Percentiles rank a stretch among this genome's conserved stretches.
These are phyloP conservation scores for Neurospora discreta DNA, from an alignment of 495 filamentous ascomycete genomes.

Conservation along the genomic window DNA sequence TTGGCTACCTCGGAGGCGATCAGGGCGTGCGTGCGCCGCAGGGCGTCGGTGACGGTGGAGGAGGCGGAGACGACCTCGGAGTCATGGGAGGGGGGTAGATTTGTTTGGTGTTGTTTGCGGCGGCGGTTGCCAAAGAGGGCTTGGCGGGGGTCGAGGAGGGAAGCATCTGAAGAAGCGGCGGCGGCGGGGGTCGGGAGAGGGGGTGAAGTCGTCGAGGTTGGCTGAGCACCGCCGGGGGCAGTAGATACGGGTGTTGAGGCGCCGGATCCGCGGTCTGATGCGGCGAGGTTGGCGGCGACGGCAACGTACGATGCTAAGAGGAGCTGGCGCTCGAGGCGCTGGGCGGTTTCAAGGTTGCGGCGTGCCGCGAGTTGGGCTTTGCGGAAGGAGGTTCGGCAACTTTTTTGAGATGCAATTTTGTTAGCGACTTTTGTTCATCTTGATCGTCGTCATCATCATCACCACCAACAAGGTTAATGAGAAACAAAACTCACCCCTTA, in stretches of 20 bases:
- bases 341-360: slow-evolving; percentile 58
- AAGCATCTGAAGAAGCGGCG: background rate
- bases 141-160: slow-evolving; percentile 1
- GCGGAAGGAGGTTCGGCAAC: slow-evolving; percentile 65
- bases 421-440: background rate
- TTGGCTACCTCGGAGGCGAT: slow-evolving; percentile 73
- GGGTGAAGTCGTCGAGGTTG: slow-evolving; percentile 8
- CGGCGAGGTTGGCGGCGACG: slow-evolving; percentile 25
- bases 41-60: slow-evolving; percentile 69
- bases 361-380: slow-evolving; percentile 77
- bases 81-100: slow-evolving; percentile 35
- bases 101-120: slow-evolving; percentile 6
- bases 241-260: background rate
- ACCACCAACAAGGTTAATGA: slow-evolving; percentile 2
- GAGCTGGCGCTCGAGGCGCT: slow-evolving; percentile 63
- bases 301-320: slow-evolving; percentile 53
- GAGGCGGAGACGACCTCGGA: slow-evolving; percentile 62
- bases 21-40: slow-evolving; percentile 74
- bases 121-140: slow-evolving; percentile 16
- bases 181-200: slow-evolving; percentile 22
- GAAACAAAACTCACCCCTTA: slow-evolving; percentile 42
- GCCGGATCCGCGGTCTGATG: slow-evolving; percentile 13
- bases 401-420: slow-evolving; percentile 19
- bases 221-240: background rate
- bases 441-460: slow-evolving; percentile 8